These are phyloP conservation scores for Pinus tabuliformis DNA, from an alignment of 75 land plant genomes.

Conservation along the genomic window DNA sequence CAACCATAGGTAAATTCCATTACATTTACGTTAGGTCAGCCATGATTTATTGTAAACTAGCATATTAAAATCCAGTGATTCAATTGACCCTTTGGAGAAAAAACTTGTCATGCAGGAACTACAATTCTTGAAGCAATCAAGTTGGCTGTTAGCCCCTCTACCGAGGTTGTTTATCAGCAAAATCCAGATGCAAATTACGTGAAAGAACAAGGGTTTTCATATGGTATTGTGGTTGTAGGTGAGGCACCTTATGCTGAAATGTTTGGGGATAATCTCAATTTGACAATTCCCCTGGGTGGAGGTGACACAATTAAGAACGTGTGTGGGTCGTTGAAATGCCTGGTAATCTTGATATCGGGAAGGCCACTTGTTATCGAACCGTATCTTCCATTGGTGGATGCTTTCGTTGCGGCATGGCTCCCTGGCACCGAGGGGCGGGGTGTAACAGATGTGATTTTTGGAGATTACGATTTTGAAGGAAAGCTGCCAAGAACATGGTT, in stretches of 20 bases:
- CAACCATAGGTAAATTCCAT: conserved; percentile 21
- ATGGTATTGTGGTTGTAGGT: conserved; percentile 74
- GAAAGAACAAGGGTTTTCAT: conserved; percentile 24
- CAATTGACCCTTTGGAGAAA: neutral
- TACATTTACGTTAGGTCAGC: neutral
- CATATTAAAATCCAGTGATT: neutral
- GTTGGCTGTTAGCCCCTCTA: conserved; percentile 34
- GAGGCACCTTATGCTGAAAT: conserved; percentile 72
- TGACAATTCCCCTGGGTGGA: conserved; percentile 60
- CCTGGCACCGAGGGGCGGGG: conserved; percentile 80
- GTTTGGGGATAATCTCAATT: conserved; percentile 58
- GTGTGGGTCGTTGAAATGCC: conserved; percentile 55
- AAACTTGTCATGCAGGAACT: conserved; percentile 35
- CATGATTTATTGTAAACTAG: neutral
- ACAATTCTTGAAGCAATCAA: conserved; percentile 53
- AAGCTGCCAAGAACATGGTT: conserved; percentile 67
- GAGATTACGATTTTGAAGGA: conserved; percentile 45
- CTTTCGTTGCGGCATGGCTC: conserved; percentile 87
- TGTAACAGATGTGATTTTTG: conserved; percentile 55
- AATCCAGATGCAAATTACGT: conserved; percentile 42
- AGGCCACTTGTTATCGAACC: conserved; percentile 75
- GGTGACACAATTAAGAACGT: conserved; percentile 40
- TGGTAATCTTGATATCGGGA: conserved; percentile 72
- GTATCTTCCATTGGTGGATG: conserved; percentile 40
- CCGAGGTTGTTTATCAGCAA: conserved; percentile 45